These are phyloP conservation scores for Colletotrichum melonis DNA, from an alignment of 2,329 filamentous ascomycete species.

Conservation along the genomic window DNA sequence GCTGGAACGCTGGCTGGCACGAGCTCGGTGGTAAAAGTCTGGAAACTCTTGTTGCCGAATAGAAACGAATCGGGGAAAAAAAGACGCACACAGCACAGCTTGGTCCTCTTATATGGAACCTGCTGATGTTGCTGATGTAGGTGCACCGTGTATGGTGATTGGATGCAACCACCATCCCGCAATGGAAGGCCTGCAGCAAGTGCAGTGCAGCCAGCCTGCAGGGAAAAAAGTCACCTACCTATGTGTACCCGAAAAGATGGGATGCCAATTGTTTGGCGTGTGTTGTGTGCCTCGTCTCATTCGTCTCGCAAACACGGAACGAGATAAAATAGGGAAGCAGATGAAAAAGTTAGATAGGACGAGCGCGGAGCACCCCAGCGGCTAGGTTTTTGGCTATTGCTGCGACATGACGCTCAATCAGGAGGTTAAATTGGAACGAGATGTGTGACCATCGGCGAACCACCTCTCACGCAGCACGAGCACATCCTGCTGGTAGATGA, in stretches of 20 bases:
- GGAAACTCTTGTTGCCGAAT: background rate
- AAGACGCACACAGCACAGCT: background rate
- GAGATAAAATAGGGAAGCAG: background rate
- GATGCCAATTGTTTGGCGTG: slow-evolving; percentile 4
- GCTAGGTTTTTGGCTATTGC: no score
- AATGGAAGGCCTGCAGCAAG: background rate
- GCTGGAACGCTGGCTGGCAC: background rate
- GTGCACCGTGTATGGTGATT: background rate
- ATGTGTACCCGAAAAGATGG: background rate
- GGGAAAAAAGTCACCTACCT: background rate
- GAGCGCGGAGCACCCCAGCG: background rate
- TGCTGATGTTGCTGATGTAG: background rate
- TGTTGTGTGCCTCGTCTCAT: background rate
- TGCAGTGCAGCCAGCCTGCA: background rate
- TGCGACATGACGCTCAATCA: background rate
- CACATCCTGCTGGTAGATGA: background rate
- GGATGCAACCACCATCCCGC: background rate
- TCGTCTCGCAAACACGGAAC: background rate
- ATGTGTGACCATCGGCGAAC: background rate
- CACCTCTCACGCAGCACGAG: background rate
- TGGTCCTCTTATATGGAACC: background rate
- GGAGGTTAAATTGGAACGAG: background rate
- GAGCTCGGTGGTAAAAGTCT: background rate
- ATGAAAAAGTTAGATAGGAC: background rate
- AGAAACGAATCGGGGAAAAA: background rate